These are phyloP conservation scores for Casaregolazyma lundiana DNA, from an alignment of 1,139 yeast genomes.

Conservation along the genomic window DNA sequence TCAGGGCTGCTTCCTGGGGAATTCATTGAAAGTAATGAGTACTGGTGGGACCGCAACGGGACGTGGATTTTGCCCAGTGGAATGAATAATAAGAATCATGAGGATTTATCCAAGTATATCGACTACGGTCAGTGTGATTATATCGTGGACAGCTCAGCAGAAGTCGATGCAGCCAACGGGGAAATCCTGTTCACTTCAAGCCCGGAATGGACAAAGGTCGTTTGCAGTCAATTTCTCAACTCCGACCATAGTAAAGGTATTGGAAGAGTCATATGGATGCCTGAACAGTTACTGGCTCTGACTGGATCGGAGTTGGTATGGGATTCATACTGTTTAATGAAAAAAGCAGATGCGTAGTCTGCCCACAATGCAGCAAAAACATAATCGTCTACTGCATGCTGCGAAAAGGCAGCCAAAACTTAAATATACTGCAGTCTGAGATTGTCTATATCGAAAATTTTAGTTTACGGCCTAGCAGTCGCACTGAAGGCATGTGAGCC, in stretches of 20 bases:
- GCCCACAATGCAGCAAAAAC: too few relatives aligned
- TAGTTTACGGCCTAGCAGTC: too few relatives aligned
- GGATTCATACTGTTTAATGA: conserved; percentile 29
- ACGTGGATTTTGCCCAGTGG: conserved; percentile 47
- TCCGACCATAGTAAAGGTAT: conserved; percentile 35
- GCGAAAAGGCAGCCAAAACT: too few relatives aligned
- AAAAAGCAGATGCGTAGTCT: conserved; percentile 11
- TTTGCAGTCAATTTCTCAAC: conserved; percentile 37
- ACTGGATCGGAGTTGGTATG: conserved; percentile 23
- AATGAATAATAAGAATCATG: conserved; percentile 70
- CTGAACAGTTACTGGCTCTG: conserved; percentile 24
- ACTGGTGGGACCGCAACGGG: conserved; percentile 29
- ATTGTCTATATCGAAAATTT: neutral
- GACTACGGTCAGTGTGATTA: conserved; percentile 31
- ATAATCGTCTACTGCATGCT: too few relatives aligned
- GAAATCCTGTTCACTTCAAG: conserved; percentile 21
- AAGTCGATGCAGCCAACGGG: conserved; percentile 27
- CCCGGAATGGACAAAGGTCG: conserved; percentile 32
- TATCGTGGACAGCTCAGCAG: conserved; percentile 32
- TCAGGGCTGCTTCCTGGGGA: conserved; percentile 88
- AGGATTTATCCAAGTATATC: conserved; percentile 27
- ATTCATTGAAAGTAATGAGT: conserved; percentile 47
- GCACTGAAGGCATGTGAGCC: too few relatives aligned
- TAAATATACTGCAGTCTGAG: neutral
- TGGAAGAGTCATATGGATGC: conserved; percentile 39